Evolutionary conservation across 306 rosid genomes (phyloP), one percentile per base, ranked within the genome.

Genomic region (Dryas octopetala): DNA sequence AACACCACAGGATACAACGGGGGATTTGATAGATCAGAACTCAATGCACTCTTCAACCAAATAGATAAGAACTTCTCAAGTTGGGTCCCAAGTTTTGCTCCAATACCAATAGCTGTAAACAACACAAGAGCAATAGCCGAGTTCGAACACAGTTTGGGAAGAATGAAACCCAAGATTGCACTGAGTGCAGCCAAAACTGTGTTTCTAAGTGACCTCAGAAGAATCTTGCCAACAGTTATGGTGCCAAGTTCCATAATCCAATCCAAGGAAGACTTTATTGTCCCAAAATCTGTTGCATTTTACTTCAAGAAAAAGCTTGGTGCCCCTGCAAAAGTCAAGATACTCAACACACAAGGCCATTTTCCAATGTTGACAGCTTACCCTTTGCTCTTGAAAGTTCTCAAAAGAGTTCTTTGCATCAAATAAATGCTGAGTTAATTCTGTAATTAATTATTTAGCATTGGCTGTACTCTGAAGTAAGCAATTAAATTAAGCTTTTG

Each of bases 241-340:
- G 88, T 78, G 70, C 88, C 89, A 13, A 57, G 73, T 76, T 74
- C 86, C 40, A 85, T 85, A 68, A 83, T 89, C 66, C 86, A 79
- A 46, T 79, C 88, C 7, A 74, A 26, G 71, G 68, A 79, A 10
- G 88, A 86, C 68, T 4, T 2, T 1, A 5, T 81, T 51, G 84
- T 77, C 52, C 88, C 89, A 6, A 50, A 72, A 72, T 59, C 62
- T 1, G 79, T 89, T 70, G 73, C 83, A 4, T 79, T 50, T 50
- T 86, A 81, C 90, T 74, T 86, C 23, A 79, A 84, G 58, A 71
- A 28, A 62, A 81, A 75, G 38, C 59, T 89, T 5, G 62, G 83
- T 7, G 48, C 76, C 47, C 61, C 3, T 17, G 75, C 87, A 28
- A 43, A 62, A 32, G 77, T 85, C 9, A 68, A 66, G 50, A 89